A percentile compares a stretch with the other conserved stretches of the same genome.
These are phyloP conservation scores for Sarocladiaceae sp. DNA, from an alignment of 2,329 filamentous ascomycete genomes.

Conservation along the genomic window DNA sequence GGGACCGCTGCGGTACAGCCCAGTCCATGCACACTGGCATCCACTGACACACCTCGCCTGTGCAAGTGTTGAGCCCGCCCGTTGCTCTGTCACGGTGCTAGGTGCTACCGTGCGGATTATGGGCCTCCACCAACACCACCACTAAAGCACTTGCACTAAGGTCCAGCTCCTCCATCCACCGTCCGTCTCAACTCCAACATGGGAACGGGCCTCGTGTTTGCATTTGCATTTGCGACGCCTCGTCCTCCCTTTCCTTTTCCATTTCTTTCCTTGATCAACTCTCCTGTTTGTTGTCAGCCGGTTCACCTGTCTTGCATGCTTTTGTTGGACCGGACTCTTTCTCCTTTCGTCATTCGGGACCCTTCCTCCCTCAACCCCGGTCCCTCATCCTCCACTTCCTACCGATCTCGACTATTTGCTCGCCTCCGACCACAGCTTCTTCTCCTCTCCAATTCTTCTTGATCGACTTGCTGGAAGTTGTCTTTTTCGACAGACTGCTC, in stretches of 20 bases:
- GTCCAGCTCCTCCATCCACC: conserved; percentile 16
- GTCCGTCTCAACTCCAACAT: conserved; percentile 6
- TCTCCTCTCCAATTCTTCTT: not conserved
- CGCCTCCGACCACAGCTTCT: not conserved
- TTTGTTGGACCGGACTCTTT: not conserved
- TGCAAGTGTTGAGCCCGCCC: not conserved
- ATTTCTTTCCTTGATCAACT: conserved; percentile 6
- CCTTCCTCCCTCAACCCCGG: not conserved
- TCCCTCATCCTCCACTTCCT: not conserved
- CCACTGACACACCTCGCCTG: conserved; percentile 2
- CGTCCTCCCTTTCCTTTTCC: conserved; percentile 9
- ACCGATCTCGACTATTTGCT: not conserved
- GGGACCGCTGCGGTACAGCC: not conserved
- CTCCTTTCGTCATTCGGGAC: not conserved
- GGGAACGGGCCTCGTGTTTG: conserved; percentile 9
- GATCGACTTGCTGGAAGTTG: not conserved
- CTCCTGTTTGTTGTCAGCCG: not conserved
- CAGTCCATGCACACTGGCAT: too few species aligned
- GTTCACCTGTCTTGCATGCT: not conserved
- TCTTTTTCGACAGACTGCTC: not conserved
- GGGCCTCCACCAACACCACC: conserved; percentile 8
- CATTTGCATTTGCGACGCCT: conserved; percentile 6
- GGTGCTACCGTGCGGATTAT: too few species aligned
- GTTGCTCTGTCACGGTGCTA: not conserved
- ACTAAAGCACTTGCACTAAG: not conserved